A percentile compares a stretch with the other conserved stretches of the same genome.
These are phyloP conservation scores for Apophysomyces ossiformis DNA, from an alignment of 371 early-diverging fungal genomes.

Conservation along the genomic window DNA sequence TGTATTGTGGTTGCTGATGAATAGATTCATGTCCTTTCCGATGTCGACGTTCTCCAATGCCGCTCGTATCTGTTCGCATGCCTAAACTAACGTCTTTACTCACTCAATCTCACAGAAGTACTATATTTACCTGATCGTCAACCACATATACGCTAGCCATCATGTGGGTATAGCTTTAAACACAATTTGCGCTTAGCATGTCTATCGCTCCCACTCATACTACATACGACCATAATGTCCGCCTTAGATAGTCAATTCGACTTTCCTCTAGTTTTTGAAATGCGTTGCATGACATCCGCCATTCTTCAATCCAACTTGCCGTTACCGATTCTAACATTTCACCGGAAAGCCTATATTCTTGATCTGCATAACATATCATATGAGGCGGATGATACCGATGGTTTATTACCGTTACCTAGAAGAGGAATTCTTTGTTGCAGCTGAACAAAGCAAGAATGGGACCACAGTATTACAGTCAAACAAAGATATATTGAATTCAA, in stretches of 20 bases:
- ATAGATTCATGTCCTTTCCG: conserved; percentile 18
- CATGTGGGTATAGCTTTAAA: conserved; percentile 31
- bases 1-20: conserved; percentile 23
- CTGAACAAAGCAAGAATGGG: not conserved
- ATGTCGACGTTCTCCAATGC: conserved; percentile 21
- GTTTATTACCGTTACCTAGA: not conserved
- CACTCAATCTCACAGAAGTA: not conserved
- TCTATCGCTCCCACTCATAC: not conserved
- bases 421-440: conserved; percentile 5
- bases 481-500: not conserved
- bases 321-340: conserved; percentile 14
- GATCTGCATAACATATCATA: conserved; percentile 8
- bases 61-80: conserved; percentile 27
- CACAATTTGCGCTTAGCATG: not conserved
- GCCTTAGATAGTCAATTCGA: conserved; percentile 22
- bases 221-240: conserved; percentile 29
- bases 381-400: not conserved
- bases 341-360: conserved; percentile 18
- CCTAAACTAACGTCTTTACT: not conserved
- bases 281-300: conserved; percentile 19
- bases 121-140: conserved; percentile 28
- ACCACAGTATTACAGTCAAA: not conserved
- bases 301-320: conserved; percentile 22
- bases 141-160: conserved; percentile 29
- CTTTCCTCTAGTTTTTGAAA: conserved; percentile 28